Evolutionary conservation across 2,329 filamentous ascomycete species (phyloP).

Genomic region (Trichoderma sp.): DNA sequence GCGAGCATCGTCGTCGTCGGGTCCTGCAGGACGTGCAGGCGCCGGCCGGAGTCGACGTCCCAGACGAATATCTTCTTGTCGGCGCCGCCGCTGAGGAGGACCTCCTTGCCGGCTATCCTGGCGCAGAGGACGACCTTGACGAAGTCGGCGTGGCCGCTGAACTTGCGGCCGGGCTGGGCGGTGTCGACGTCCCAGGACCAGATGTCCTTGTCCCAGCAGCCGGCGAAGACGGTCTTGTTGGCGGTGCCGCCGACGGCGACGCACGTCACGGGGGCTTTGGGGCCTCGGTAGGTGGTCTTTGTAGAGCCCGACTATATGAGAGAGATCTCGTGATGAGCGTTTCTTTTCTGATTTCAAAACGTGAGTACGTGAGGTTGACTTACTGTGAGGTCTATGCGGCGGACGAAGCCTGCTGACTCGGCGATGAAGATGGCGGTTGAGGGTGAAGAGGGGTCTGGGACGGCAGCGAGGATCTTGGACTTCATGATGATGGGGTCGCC

Average conservation of each 20-base stretch:
- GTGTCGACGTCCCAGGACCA: conserved; percentile 78
- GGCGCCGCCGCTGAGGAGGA: conserved; percentile 73
- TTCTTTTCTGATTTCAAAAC: no score
- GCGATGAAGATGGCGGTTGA: conserved; percentile 71
- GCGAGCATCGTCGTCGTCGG: conserved; percentile 71
- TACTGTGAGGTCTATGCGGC: conserved; percentile 75
- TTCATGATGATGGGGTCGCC: conserved; percentile 78
- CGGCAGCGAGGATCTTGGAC: conserved; percentile 81
- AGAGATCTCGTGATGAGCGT: background rate
- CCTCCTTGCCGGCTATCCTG: conserved; percentile 61
- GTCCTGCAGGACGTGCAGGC: conserved; percentile 77
- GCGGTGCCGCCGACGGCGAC: conserved; percentile 65
- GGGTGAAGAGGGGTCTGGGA: conserved; percentile 65
- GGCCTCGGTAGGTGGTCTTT: conserved; percentile 64
- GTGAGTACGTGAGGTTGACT: conserved; percentile 25
- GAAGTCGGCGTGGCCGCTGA: conserved; percentile 83
- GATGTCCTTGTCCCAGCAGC: conserved; percentile 91
- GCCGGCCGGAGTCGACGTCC: conserved; percentile 68
- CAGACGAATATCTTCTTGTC: conserved; percentile 84
- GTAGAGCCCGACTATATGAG: conserved; percentile 38
- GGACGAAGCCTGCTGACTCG: conserved; percentile 81
- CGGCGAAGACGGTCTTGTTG: conserved; percentile 71
- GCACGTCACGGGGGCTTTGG: conserved; percentile 77
- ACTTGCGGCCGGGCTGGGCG: conserved; percentile 58
- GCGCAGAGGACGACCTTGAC: conserved; percentile 76